Base-by-base conservation (phyloP, 106 monocot genomes). In the Dendrobium officinale region DNA sequence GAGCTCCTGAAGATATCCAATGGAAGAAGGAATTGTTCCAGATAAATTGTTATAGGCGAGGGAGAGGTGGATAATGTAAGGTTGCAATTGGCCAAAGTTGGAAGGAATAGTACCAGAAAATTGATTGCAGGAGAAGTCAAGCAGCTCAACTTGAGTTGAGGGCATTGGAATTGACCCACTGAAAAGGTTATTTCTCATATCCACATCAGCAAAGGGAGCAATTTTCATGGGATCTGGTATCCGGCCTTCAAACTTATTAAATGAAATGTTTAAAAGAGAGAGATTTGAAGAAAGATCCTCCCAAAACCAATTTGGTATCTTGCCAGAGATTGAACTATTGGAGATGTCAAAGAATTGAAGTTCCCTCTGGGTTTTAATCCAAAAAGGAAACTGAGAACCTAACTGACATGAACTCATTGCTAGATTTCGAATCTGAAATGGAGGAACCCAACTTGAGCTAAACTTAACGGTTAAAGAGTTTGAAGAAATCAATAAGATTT, bases 231-330 rank as follows among this genome's bases (percentile, higher is more conserved):
- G 40, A 85, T 40, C 3, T 9, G 67, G 26, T 29, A 89, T 55
- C 47, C 61, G 70, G 61, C 88, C 88, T 18, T 80, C 31, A 64
- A 89, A 81, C 20, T 70, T 80, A 74, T 89, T 86, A 47, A 82
- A 86, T 42, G 86, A 80, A 29, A 59, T 44, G n/a, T 58, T 43
- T 5, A 75, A 40, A 42, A 43, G n/a, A 42, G 75, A 19, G 47
- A 76, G 75, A 51, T 55, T 55, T 33, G 1, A 54, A n/a, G 64
- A 66, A 66, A 78, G 55, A 15, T 33, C 26, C 33, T 33, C 26
- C 33, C 55, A 51, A 27, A 78, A 54, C 4, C 45, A 15, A 13
- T 77, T 7, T 43, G 74, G 49, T 67, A 89, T 70, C 20, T 56
- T 22, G 37, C 86, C 86, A 80, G 77, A 70, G 70, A 89, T 67